These are phyloP conservation scores for Lipomyces lipofer DNA, from an alignment of 805 yeast genomes.

Conservation along the genomic window DNA sequence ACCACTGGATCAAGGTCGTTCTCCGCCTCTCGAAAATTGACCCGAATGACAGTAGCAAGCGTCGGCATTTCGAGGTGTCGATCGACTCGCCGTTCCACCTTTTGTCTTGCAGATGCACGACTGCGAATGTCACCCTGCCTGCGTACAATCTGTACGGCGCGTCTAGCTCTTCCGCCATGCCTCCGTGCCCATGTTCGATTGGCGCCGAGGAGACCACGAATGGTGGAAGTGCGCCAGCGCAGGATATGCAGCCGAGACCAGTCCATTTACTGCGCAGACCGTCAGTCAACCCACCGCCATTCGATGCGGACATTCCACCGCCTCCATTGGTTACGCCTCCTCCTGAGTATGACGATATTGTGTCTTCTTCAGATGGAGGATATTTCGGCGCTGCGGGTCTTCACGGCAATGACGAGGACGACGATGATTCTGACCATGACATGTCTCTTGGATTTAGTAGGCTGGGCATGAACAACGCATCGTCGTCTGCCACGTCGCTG, in stretches of 20 bases:
- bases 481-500: background rate
- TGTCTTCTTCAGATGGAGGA: conserved; percentile 35
- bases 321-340: conserved; percentile 43
- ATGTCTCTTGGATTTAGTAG: conserved; percentile 17
- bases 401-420: conserved; percentile 15
- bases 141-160: conserved; percentile 41
- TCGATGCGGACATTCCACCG: conserved; percentile 48
- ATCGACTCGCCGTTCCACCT: conserved; percentile 94
- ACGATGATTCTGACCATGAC: conserved; percentile 20
- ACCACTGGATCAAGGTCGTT: conserved; percentile 94
- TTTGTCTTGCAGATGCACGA: conserved; percentile 63
- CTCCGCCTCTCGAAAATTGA: conserved; percentile 72
- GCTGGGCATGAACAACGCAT: conserved; percentile 8
- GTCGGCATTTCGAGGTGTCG: conserved; percentile 90
- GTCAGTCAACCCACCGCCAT: conserved; percentile 64
- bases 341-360: conserved; percentile 51
- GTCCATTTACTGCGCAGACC: conserved; percentile 57
- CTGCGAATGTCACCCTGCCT: conserved; percentile 42
- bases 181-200: conserved; percentile 31
- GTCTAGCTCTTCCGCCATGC: conserved; percentile 54
- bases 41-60: conserved; percentile 49
- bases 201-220: background rate
- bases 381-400: conserved; percentile 13
- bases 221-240: no score
- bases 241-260: conserved; percentile 43